Evolutionary conservation across 2,329 filamentous ascomycete species (phyloP), one percentile per base, ranked within the genome.

Genomic region (Chrysoporthe puriensis): DNA sequence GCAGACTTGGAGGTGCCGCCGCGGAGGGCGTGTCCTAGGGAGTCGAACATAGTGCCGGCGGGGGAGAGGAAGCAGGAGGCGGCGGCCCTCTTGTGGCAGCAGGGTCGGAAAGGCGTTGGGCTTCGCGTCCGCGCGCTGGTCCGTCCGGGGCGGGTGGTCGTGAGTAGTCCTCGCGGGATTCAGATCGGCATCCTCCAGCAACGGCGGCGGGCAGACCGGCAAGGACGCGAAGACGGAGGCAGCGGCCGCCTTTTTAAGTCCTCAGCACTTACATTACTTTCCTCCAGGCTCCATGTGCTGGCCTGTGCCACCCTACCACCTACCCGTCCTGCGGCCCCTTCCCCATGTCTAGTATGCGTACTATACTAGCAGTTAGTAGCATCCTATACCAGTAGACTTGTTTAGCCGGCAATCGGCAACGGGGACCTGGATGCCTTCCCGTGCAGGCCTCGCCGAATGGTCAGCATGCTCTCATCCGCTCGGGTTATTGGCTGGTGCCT

Each of bases 1-100:
- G 40, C 16, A 40, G 58, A 26, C 46, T 54, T 46, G 6, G 57
- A 62, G 32, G 58, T 26, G 26, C 50, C 60, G 16, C 40, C 26
- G 56, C 63, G 59, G 18, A 66, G 60, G 34, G 48, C 13, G n/a
- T 18, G n/a, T 14, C 16, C 50, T 14, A 61, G 63, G 5, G 42
- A 48, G 3, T 62, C 58, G 50, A 66, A 62, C 64, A 66, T 66
- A 4, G 18, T 58, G 64, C 11, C 4, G 11, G 48, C 4, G 16
- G 50, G 7, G 48, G 61, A 14, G 36, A 36, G 36, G 13, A 8
- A 14, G 56, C 36, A 13, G 42, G 26, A 36, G 14, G 7, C 54
- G 44, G 21, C 7, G n/a, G n/a, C 6, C 18, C 18, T 26, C 42
- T 46, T 1, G 7, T 32, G 11, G 18, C 58, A 44, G n/a, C 9